Conservation (phyloP, 441 rosid genomes). For the Omphalea diandra region DNA sequence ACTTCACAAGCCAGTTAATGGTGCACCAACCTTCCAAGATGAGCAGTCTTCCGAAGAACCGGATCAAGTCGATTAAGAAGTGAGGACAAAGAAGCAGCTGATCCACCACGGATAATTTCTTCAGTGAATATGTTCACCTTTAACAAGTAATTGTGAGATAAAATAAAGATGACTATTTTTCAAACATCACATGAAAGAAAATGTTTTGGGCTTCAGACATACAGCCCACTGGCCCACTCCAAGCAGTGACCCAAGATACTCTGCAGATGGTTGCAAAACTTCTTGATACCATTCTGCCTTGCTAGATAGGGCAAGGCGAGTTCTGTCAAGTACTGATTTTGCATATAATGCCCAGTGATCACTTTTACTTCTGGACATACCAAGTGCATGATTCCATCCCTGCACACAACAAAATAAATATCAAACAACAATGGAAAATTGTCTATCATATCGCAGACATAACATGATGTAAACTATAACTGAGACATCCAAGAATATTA, state of each 20-base stretch:
- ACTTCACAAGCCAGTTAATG: constrained; percentile 14
- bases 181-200: constrained; percentile 15
- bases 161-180: constrained; percentile 10
- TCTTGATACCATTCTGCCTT: constrained; percentile 89
- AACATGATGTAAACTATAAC: not conserved
- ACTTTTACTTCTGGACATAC: constrained; percentile 58
- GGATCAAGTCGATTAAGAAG: constrained; percentile 95
- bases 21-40: constrained; percentile 84
- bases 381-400: constrained; percentile 84
- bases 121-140: constrained; percentile 93
- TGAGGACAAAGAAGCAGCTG: constrained; percentile 87
- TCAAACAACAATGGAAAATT: constrained; percentile 6
- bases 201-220: constrained; percentile 31
- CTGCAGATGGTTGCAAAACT: constrained; percentile 93
- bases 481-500: constrained; percentile 1
- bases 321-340: constrained; percentile 95
- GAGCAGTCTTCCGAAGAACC: constrained; percentile 88
- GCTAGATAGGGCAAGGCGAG: constrained; percentile 81
- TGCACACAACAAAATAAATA: constrained; percentile 31
- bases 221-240: constrained; percentile 90
- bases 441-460: constrained; percentile 15
- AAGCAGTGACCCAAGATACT: constrained; percentile 90
- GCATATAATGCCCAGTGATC: constrained; percentile 90
- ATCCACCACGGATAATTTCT: constrained; percentile 96
- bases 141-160: constrained; percentile 22